Evolutionary conservation across 2,329 filamentous ascomycete species (phyloP).

Genomic region (Neospermospora avenae): DNA sequence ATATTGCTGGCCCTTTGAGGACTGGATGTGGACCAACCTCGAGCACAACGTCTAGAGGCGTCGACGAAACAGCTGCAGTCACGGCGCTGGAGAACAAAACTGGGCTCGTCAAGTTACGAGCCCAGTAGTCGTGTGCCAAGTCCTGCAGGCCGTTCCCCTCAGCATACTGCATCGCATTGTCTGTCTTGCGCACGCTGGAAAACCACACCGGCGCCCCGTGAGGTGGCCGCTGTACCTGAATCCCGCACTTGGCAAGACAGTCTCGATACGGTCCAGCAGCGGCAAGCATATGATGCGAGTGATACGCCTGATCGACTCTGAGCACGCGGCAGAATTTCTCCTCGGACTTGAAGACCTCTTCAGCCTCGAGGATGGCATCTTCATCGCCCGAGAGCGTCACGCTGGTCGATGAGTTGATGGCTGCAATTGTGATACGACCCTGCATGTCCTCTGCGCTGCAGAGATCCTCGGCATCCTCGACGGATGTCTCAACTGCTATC

Average conservation of each 20-base stretch:
- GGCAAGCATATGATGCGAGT: conserved; percentile 28
- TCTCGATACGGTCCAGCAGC: conserved; percentile 10
- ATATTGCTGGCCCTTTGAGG: conserved; percentile 20
- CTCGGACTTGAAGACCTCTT: conserved; percentile 7
- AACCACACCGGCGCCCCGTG: conserved; percentile 10
- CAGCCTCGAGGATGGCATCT: conserved; percentile 18
- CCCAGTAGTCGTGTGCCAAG: conserved; percentile 15
- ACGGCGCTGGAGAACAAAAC: conserved; percentile 45
- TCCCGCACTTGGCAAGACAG: conserved; percentile 4
- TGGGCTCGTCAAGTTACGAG: conserved; percentile 20
- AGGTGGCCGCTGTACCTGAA: conserved; percentile 4
- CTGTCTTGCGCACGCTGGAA: conserved; percentile 16
- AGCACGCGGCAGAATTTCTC: conserved; percentile 21
- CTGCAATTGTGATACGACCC: conserved; percentile 33
- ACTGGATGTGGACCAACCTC: conserved; percentile 29
- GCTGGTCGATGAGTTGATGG: conserved; percentile 28
- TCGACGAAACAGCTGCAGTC: conserved; percentile 8
- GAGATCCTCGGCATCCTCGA: conserved; percentile 16
- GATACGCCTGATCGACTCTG: conserved; percentile 30
- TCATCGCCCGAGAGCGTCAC: conserved; percentile 32
- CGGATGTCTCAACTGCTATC: conserved; percentile 43
- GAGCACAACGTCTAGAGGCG: conserved; percentile 16
- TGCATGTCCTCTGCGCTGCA: conserved; percentile 11
- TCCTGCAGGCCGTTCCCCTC: conserved; percentile 14
- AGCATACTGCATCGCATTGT: conserved; percentile 8